Evolutionary conservation across 2,329 filamentous ascomycete genomes (phyloP), one percentile per base, ranked within the genome.

Genomic region (Aureobasidium subglaciale): DNA sequence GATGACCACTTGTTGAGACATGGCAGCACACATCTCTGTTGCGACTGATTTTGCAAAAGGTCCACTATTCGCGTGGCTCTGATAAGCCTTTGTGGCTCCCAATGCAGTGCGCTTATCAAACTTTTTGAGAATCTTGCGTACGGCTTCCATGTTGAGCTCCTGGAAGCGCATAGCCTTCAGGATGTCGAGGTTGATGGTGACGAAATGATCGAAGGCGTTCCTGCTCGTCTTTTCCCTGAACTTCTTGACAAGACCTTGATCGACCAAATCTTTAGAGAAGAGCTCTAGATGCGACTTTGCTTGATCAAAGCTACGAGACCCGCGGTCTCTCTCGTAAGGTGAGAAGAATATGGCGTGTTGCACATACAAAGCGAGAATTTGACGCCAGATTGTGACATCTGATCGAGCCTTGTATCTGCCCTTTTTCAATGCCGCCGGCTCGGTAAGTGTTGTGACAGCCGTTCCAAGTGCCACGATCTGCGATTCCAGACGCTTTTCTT

Each of bases 121-220:
- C 83, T 90, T 95, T 69, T 95, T 95, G 53, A 95, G 72, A 50
- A 95, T 95, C 69, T 95, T 95, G 30, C 75, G 75, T 63, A 93
- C 82, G 1, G 90, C 90, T 27, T 80, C 80, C 61, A 82, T 81
- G 64, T 95, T 95, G 61, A 95, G 84, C 66, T 93, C 89, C 64
- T 91, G 88, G 63, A 95, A 95, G 58, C 85, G 84, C 60, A 95
- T 77, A 50, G 87, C 86, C 59, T 85, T 85, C n/a, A 95, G 76
- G n/a, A 95, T 78, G 52, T 82, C 79, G 22, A 81, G 75, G 66
- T 95, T 95, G 63, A 95, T 77, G 45, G 78, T 73, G 59, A 92
- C 71, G 64, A 95, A 95, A 22, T 78, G 78, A 53, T 79, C 73
- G 48, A 90, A 80, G 1, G 88, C 85, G 8, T 74, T 66, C 20